Evolutionary conservation across 2,329 filamentous ascomycete genomes (phyloP).

Genomic region (Colletotrichum caudatum): DNA sequence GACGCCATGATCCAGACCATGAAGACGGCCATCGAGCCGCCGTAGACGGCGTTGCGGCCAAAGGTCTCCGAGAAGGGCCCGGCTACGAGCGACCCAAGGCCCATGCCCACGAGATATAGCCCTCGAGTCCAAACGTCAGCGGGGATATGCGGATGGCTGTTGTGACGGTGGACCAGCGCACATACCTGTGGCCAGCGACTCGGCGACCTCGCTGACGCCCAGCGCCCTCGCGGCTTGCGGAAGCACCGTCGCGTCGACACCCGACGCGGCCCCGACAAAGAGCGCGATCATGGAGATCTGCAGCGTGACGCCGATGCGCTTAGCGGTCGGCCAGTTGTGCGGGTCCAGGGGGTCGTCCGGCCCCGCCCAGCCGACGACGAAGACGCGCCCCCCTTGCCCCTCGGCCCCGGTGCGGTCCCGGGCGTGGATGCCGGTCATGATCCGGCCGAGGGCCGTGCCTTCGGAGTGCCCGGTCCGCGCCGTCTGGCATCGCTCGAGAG

Average conservation of each 20-base stretch:
- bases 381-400: constrained; percentile 47
- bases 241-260: constrained; percentile 64
- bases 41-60: constrained; percentile 56
- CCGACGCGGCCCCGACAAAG: constrained; percentile 63
- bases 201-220: constrained; percentile 62
- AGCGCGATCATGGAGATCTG: constrained; percentile 61
- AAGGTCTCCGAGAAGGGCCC: constrained; percentile 56
- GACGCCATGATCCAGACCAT: constrained; percentile 60
- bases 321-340: constrained; percentile 57
- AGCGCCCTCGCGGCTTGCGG: constrained; percentile 59
- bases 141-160: not conserved
- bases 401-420: constrained; percentile 45
- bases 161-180: constrained; percentile 14
- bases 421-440: constrained; percentile 49
- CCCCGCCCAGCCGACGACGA: constrained; percentile 50
- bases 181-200: constrained; percentile 59
- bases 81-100: constrained; percentile 51
- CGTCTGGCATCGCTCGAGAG: constrained; percentile 9
- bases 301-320: constrained; percentile 54
- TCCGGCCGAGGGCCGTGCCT: constrained; percentile 46
- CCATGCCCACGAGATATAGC: constrained; percentile 52
- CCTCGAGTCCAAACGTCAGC: constrained; percentile 29
- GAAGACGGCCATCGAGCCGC: constrained; percentile 54
- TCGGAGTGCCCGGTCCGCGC: constrained; percentile 18
- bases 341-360: constrained; percentile 58